Evolutionary conservation across 75 land plant species (phyloP), one percentile per base, ranked within the genome.

Genomic region (Ceratopteris richardii): DNA sequence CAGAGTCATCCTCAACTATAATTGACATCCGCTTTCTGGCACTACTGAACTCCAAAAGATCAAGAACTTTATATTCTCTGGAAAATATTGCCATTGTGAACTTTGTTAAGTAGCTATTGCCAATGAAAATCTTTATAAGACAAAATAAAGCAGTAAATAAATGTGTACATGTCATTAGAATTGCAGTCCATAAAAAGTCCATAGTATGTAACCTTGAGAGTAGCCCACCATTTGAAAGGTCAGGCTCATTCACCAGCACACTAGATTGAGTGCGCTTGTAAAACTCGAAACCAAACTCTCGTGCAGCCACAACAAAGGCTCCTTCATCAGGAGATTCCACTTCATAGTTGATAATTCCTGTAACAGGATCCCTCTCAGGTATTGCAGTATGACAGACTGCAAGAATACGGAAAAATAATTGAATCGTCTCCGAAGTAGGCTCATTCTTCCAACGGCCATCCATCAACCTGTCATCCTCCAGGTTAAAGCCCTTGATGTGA

Each of bases 231-330:
- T 9, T 33, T 33, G 61, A 28, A 1, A 1, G 68, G 51, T 74
- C 78, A 37, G 59, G 64, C 63, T 85, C 89, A 0, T 58, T 53
- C 44, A 85, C 39, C 33, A 64, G 54, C 20, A 85, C 71, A 58
- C 77, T 82, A 2, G 77, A 64, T 29, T 85, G 89, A 17, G 85
- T 72, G 56, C 85, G 77, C 57, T 51, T 82, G 57, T 57, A 82
- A 54, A 85, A 85, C 44, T 85, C 82, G 61, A 85, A 85, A 30
- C 89, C 89, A 70, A 85, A 85, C 63, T 78, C 89, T 41, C 22
- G 54, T 31, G 61, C 43, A 44, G 25, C 40, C 18, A 24, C n/a
- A 64, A 60, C 59, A 58, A 17, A 22, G 6, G 64, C 16, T 30
- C 72, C 42, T 24, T 72, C 83, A 52, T 23, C 41, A 21, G 58